Evolutionary conservation across 768 basidiomycete genomes (phyloP).

Genomic region (Boletus patriciae): DNA sequence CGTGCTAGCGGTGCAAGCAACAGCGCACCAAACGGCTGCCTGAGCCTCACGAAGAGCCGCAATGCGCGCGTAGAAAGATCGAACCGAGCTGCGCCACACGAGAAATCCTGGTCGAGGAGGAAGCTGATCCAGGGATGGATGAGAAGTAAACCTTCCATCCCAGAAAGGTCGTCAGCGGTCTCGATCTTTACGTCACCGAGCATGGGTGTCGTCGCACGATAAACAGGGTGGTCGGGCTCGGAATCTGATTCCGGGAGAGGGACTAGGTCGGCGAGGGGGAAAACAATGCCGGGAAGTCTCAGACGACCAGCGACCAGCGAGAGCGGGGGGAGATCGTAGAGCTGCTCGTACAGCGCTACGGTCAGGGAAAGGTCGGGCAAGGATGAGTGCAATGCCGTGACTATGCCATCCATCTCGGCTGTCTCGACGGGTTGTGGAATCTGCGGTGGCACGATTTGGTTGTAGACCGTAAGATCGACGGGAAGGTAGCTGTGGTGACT

Average conservation of each 20-base stretch:
- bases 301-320: background rate
- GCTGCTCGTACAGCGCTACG: background rate
- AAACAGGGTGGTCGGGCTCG: background rate
- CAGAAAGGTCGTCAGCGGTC: background rate
- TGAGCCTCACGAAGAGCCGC: too few species aligned
- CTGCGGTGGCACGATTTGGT: background rate
- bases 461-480: background rate
- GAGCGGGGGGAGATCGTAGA: background rate
- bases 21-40: too few species aligned
- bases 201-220: background rate
- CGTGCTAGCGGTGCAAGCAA: too few species aligned
- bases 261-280: background rate
- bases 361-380: background rate
- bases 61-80: too few species aligned
- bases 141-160: background rate
- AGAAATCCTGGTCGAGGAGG: background rate
- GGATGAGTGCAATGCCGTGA: background rate
- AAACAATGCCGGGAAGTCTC: background rate
- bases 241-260: background rate
- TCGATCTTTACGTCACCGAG: background rate
- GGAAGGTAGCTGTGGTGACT: slow-evolving; percentile 11
- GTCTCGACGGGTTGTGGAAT: background rate
- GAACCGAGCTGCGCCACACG: background rate
- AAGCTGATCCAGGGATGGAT: background rate
- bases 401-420: background rate